A percentile compares a stretch with the other conserved stretches of the same genome.
Conservation (phyloP, 306 rosid genomes). For the Pterocarpus macrocarpus region DNA sequence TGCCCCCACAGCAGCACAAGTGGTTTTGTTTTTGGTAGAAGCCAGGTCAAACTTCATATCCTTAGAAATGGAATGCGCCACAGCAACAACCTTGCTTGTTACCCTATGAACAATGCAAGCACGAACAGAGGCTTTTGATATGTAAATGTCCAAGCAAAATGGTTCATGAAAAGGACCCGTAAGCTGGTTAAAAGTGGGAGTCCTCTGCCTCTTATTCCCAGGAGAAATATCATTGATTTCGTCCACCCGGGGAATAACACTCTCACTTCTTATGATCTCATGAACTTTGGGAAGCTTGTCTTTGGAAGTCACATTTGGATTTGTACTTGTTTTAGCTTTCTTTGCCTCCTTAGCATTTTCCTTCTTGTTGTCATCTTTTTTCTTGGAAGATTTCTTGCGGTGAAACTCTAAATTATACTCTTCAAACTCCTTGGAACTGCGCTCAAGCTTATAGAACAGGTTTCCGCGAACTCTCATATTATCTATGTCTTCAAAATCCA, state of each 20-base stretch:
- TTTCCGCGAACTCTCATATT: conserved; percentile 75
- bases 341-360: conserved; percentile 42
- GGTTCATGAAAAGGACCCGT: conserved; percentile 90
- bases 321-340: conserved; percentile 41
- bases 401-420: conserved; percentile 83
- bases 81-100: conserved; percentile 87
- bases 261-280: conserved; percentile 37
- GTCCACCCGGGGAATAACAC: conserved; percentile 32
- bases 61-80: conserved; percentile 90
- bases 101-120: conserved; percentile 82
- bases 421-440: conserved; percentile 83
- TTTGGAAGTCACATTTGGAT: conserved; percentile 33
- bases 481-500: conserved; percentile 80
- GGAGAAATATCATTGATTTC: conserved; percentile 41
- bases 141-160: conserved; percentile 86
- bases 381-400: conserved; percentile 66
- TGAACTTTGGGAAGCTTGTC: conserved; percentile 49
- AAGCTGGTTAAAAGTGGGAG: conserved; percentile 79
- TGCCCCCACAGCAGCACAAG: conserved; percentile 89
- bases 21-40: conserved; percentile 73
- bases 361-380: conserved; percentile 43
- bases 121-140: conserved; percentile 88
- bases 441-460: conserved; percentile 81
- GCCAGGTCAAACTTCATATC: conserved; percentile 80
- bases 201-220: conserved; percentile 68